Percentiles rank a stretch among this genome's conserved stretches.
Evolutionary conservation across 1,284 basidiomycete species (phyloP).

Genomic region (Microbotryum intermedium): DNA sequence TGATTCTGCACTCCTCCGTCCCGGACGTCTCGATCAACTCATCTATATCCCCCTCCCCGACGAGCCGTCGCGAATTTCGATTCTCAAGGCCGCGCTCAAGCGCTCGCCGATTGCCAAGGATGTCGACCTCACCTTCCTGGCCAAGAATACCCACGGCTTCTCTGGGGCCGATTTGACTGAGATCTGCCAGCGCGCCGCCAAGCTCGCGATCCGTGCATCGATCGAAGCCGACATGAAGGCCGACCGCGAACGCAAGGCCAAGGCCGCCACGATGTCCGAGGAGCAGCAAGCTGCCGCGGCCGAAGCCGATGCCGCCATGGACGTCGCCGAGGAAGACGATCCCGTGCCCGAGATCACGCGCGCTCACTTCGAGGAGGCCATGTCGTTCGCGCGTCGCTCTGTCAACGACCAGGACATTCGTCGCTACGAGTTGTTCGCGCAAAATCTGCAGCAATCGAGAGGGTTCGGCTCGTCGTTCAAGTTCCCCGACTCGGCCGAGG

Average conservation of each 20-base stretch:
- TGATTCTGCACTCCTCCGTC: slow-evolving; percentile 90
- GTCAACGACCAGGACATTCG: slow-evolving; percentile 63
- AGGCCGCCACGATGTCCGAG: slow-evolving; percentile 57
- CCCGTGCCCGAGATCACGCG: slow-evolving; percentile 93
- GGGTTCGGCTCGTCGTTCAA: slow-evolving; percentile 77
- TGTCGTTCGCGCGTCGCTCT: slow-evolving; percentile 57
- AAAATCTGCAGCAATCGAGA: slow-evolving; percentile 53
- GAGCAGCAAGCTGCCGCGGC: slow-evolving; percentile 50
- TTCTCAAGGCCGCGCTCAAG: slow-evolving; percentile 82
- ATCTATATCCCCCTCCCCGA: slow-evolving; percentile 59
- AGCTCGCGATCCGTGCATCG: slow-evolving; percentile 87
- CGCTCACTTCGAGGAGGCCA: slow-evolving; percentile 95
- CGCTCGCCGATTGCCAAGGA: slow-evolving; percentile 82
- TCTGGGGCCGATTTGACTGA: slow-evolving; percentile 99
- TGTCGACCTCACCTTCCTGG: slow-evolving; percentile 78
- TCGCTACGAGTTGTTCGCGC: slow-evolving; percentile 83
- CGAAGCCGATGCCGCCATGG: slow-evolving; percentile 52
- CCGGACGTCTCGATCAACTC: slow-evolving; percentile 81
- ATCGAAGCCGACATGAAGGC: slow-evolving; percentile 86
- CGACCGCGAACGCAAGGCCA: slow-evolving; percentile 70
- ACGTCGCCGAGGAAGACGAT: slow-evolving; percentile 57
- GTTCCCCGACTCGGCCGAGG: slow-evolving; percentile 74
- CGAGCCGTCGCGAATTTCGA: slow-evolving; percentile 80
- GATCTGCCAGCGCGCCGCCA: slow-evolving; percentile 95
- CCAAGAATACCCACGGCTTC: slow-evolving; percentile 93